A percentile compares a stretch with the other conserved stretches of the same genome.
Conservation (phyloP, 1,139 yeast genomes). For the Yamadazyma oceani region DNA sequence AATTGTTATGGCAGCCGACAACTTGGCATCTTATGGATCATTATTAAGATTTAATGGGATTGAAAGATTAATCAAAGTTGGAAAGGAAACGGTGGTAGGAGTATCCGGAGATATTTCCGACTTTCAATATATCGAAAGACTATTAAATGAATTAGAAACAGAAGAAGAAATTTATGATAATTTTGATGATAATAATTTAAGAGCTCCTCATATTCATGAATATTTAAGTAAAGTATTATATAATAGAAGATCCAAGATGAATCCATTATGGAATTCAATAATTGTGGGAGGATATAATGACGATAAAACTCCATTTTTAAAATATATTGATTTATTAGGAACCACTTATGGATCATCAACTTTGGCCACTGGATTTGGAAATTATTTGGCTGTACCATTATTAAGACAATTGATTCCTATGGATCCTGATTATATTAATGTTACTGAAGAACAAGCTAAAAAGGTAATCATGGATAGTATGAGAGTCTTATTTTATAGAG, state of each 20-base stretch:
- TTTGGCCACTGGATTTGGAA: conserved; percentile 95
- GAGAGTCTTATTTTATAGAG: conserved; percentile 95
- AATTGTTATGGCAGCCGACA: conserved; percentile 91
- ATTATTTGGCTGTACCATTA: conserved; percentile 89
- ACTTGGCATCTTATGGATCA: conserved; percentile 91
- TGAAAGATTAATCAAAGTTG: conserved; percentile 82
- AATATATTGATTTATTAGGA: conserved; percentile 88
- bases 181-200: conserved; percentile 69
- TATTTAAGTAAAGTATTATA: conserved; percentile 84
- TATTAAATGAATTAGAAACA: conserved; percentile 72
- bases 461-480: conserved; percentile 77
- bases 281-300: conserved; percentile 87
- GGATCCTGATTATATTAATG: conserved; percentile 70
- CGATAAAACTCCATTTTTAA: conserved; percentile 65
- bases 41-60: conserved; percentile 81
- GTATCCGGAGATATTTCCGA: conserved; percentile 95
- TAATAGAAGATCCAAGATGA: conserved; percentile 85
- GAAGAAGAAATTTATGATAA: conserved; percentile 78
- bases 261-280: conserved; percentile 95
- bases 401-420: conserved; percentile 80
- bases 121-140: conserved; percentile 76
- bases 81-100: conserved; percentile 85
- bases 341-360: conserved; percentile 88
- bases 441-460: conserved; percentile 74
- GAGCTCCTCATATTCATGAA: conserved; percentile 86